phyloP scores from a whole-genome alignment of 1,284 basidiomycete species.

The Flammula alnicola region DNA sequence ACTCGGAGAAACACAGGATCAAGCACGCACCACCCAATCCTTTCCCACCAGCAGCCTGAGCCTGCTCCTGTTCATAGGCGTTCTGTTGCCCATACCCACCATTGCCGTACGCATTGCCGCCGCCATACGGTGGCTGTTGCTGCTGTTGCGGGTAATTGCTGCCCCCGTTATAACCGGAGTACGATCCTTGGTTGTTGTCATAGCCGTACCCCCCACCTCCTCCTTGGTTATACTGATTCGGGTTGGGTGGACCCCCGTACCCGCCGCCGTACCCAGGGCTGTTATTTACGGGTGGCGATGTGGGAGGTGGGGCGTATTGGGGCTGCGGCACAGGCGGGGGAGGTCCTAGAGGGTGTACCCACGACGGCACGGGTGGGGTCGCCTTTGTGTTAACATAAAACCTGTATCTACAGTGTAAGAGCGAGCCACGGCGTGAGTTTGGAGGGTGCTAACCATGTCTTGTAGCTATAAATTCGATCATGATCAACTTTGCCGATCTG shows the following conservation, averaged over 20 bases:
- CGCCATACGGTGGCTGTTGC: conserved; percentile 24
- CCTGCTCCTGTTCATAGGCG: conserved; percentile 12
- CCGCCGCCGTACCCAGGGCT: conserved; percentile 19
- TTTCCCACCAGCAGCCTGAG: conserved; percentile 13
- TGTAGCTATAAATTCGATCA: conserved; percentile 53
- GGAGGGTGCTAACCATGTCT: conserved; percentile 56
- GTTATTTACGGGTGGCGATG: conserved; percentile 43
- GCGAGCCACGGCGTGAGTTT: not conserved
- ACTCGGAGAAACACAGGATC: conserved; percentile 16
- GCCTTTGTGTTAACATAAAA: conserved; percentile 71
- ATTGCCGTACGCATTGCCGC: conserved; percentile 11
- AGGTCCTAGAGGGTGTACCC: conserved; percentile 67
- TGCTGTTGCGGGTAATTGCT: conserved; percentile 20
- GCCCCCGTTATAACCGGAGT: conserved; percentile 22
- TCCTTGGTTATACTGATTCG: not conserved
- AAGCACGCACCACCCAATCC: conserved; percentile 10
- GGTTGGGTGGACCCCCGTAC: conserved; percentile 5
- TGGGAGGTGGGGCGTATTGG: conserved; percentile 49
- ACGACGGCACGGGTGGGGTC: conserved; percentile 64
- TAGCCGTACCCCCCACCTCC: conserved; percentile 28
- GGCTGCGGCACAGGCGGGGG: conserved; percentile 40
- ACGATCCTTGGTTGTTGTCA: conserved; percentile 30
- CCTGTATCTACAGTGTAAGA: conserved; percentile 43
- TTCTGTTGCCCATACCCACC: conserved; percentile 15
- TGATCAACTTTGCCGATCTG: conserved; percentile 22